Percentiles rank a stretch among this genome's conserved stretches.
Evolutionary conservation across 2,329 filamentous ascomycete species (phyloP).

Genomic region (Colletotrichum sp.): DNA sequence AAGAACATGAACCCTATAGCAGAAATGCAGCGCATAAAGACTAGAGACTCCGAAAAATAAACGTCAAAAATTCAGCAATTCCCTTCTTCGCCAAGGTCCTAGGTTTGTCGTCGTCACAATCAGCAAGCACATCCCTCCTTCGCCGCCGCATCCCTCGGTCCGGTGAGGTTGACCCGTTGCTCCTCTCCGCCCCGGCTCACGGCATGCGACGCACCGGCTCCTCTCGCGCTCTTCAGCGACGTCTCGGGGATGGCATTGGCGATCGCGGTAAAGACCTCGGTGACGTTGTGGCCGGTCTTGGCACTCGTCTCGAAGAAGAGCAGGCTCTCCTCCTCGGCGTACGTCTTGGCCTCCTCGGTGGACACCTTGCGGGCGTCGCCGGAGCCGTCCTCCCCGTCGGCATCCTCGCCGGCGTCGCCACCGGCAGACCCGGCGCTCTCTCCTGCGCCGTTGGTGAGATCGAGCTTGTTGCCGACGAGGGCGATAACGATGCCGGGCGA

Average conservation of each 20-base stretch:
- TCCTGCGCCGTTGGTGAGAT: conserved; percentile 75
- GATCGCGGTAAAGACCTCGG: conserved; percentile 96
- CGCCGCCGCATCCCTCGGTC: conserved; percentile 72
- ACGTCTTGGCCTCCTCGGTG: conserved; percentile 88
- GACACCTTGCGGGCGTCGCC: conserved; percentile 86
- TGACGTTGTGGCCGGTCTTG: conserved; percentile 93
- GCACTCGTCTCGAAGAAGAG: conserved; percentile 98
- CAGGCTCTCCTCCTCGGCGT: conserved; percentile 92
- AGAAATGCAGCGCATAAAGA: conserved; percentile 20
- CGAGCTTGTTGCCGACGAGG: conserved; percentile 95
- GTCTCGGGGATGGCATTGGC: conserved; percentile 98
- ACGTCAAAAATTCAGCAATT: background rate
- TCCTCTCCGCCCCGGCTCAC: conserved; percentile 64
- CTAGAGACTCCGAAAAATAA: conserved; percentile 16
- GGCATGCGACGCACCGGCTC: conserved; percentile 65
- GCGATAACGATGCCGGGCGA: conserved; percentile 97
- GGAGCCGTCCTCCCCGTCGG: conserved; percentile 61
- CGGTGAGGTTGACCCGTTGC: conserved; percentile 81
- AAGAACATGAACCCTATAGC: conserved; percentile 1
- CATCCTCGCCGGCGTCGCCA: conserved; percentile 44
- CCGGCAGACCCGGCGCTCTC: conserved; percentile 52
- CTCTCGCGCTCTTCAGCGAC: conserved; percentile 86
- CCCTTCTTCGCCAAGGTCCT: conserved; percentile 11
- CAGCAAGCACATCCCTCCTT: conserved; percentile 94
- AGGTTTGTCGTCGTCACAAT: conserved; percentile 13